Base-by-base conservation (phyloP, 441 rosid genomes). In the Adansonia gregorii region DNA sequence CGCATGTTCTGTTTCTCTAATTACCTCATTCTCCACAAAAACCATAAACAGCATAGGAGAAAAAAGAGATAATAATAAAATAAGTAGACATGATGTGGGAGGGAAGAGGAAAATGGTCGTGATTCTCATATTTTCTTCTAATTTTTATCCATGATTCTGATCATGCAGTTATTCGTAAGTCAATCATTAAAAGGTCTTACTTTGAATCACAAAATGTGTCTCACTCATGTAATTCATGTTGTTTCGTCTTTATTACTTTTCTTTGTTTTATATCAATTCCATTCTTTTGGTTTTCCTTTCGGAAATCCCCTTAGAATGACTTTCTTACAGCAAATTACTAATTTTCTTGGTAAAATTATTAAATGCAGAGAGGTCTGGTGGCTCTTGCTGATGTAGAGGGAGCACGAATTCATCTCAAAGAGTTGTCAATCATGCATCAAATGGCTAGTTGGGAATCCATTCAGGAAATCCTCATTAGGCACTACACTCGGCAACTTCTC, bases 331-430 rank as follows among this genome's bases (percentile, higher is more conserved):
- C n/a, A 39, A 35, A 72, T 12, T 17, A n/a, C 19, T 72, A 64
- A 20, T 45, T 43, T 56, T 59, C 11, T 41, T 45, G 46, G 70
- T 79, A 24, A 17, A 59, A 75, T 77, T 45, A 4, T 54, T 73
- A 61, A 78, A 75, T 78, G 55, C 97, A 96, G 98, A 92, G 97
- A 84, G 91, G 99, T 82, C 90, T 96, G 74, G 90, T 96, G 94
- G 99, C 98, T 84, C 90, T 96, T 78, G 98, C 98, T 65, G 97
- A 96, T 87, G 94, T 96, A 24, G 98, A 96, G 88, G 98, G 98
- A 61, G 99, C 98, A 80, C 89, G 85, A 76, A 96, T 96, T 81
- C 87, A 89, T 88, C 96, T 96, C 85, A 94, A 88, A 84, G 88
- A 88, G 76, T 85, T 96, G 84, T 87, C 91, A 78, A 89, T 94